Percentiles rank a stretch among this genome's conserved stretches.
Conservation (phyloP, 108 stramenopile genomes). For the Schizochytrium sp. region DNA sequence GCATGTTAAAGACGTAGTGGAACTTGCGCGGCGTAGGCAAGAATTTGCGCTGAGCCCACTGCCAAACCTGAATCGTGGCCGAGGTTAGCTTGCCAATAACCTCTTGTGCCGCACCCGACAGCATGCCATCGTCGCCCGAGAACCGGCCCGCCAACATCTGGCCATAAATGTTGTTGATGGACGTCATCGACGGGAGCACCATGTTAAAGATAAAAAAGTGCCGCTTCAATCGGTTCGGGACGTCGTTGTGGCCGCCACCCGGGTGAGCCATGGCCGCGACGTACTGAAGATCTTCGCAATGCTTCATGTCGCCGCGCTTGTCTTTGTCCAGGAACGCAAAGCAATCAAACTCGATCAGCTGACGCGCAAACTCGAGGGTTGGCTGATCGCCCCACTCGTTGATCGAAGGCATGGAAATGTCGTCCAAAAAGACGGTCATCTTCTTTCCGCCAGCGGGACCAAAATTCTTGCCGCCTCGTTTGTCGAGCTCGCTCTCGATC, state of each 20-base stretch:
- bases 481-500: conserved; percentile 78
- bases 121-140: conserved; percentile 46
- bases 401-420: conserved; percentile 78
- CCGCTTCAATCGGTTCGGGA: conserved; percentile 78
- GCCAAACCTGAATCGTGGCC: conserved; percentile 71
- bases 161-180: conserved; percentile 83
- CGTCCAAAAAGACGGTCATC: conserved; percentile 86
- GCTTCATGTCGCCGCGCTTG: conserved; percentile 79
- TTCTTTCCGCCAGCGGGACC: conserved; percentile 78
- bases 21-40: conserved; percentile 82
- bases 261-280: conserved; percentile 81
- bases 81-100: conserved; percentile 61
- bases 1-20: conserved; percentile 85
- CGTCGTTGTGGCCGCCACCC: conserved; percentile 78
- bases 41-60: conserved; percentile 69
- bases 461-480: conserved; percentile 78
- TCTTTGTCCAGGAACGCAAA: conserved; percentile 85
- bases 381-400: conserved; percentile 87
- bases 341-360: conserved; percentile 67
- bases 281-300: conserved; percentile 72
- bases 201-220: conserved; percentile 83
- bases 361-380: conserved; percentile 70
- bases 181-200: conserved; percentile 71
- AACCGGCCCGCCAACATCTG: conserved; percentile 75
- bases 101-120: conserved; percentile 35